Evolutionary conservation across 2,329 filamentous ascomycete species (phyloP).

Genomic region (Fusarium tanahbumbuense): DNA sequence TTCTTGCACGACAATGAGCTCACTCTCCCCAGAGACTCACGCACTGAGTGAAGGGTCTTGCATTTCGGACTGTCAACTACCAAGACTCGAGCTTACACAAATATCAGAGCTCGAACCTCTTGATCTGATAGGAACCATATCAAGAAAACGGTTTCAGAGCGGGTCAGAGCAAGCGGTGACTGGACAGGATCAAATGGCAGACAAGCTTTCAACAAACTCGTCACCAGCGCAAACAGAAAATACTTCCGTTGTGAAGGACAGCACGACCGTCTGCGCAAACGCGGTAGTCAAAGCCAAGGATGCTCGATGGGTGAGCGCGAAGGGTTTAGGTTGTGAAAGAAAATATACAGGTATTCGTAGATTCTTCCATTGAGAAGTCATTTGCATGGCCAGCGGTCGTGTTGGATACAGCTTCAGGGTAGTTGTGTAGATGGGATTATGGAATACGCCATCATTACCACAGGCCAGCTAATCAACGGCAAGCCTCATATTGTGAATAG

Average conservation of each 20-base stretch:
- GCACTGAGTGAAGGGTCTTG: slow-evolving; percentile 8
- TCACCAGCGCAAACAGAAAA: neutral
- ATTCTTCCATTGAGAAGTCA: slow-evolving; percentile 55
- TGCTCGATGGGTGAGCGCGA: slow-evolving; percentile 53
- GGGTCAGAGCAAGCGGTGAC: neutral
- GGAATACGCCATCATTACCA: neutral
- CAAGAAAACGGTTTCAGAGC: neutral
- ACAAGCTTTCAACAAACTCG: slow-evolving; percentile 18
- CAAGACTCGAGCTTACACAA: slow-evolving; percentile 15
- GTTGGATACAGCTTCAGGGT: slow-evolving; percentile 15
- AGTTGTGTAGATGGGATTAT: neutral
- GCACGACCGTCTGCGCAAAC: neutral
- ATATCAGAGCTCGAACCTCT: slow-evolving; percentile 14
- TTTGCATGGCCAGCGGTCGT: neutral
- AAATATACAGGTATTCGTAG: slow-evolving; percentile 56
- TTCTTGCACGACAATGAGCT: slow-evolving; percentile 19
- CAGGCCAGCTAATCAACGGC: neutral
- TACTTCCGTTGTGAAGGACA: slow-evolving; percentile 25
- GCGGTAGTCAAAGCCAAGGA: slow-evolving; percentile 42
- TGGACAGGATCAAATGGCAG: slow-evolving; percentile 13
- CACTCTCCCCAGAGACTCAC: slow-evolving; percentile 19
- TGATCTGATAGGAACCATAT: slow-evolving; percentile 9
- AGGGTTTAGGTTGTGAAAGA: slow-evolving; percentile 1
- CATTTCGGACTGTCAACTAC: neutral
- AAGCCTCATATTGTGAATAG: neutral